Evolutionary conservation across 2,329 filamentous ascomycete species (phyloP), one percentile per base, ranked within the genome.

Genomic region (Aspergillus floridensis): DNA sequence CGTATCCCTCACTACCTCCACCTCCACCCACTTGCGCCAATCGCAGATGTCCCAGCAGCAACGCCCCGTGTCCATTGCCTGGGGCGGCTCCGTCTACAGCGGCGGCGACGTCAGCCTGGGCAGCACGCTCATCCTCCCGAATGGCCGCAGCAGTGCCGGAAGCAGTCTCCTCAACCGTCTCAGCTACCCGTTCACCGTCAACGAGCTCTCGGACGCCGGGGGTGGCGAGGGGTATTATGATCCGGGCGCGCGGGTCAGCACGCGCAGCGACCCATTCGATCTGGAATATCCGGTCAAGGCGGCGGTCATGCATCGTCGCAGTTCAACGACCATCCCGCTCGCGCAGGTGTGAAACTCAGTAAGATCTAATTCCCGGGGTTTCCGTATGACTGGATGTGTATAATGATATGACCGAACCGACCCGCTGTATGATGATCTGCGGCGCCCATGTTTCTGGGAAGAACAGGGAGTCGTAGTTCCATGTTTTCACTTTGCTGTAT

Each of bases 221-320:
- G 38, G 38, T 16, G 38, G 38, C 38, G 16, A 44, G n/a, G 16
- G 57, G 11, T n/a, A 54, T 54, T 6, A 53, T 24, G 11, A 35
- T 24, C 50, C 60, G 12, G 61, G 44, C 21, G 57, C 53, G 10
- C 51, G 47, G 1, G 46, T 64, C 19, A 74, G 67, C 49, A 68
- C 64, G 21, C 67, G 70, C 35, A 74, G 72, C 57, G 68, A 77
- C 41, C 70, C 74, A 0, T 77, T 76, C 52, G 74, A 77, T 57
- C 57, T 76, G 31, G 72, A 76, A 55, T 46, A 62, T 49, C 64
- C 67, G 7, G 52, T 64, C 19, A 56, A 82, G 66, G 19, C 80
- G 38, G 38, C 16, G 38, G 16, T 44, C 78, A 61, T 65, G 21
- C 56, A 64, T 53, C 38, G 59, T 16, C 49, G 59, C 31, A 63